These are phyloP conservation scores for Platanthera guangdongensis DNA, from an alignment of 106 monocot species.

Conservation along the genomic window DNA sequence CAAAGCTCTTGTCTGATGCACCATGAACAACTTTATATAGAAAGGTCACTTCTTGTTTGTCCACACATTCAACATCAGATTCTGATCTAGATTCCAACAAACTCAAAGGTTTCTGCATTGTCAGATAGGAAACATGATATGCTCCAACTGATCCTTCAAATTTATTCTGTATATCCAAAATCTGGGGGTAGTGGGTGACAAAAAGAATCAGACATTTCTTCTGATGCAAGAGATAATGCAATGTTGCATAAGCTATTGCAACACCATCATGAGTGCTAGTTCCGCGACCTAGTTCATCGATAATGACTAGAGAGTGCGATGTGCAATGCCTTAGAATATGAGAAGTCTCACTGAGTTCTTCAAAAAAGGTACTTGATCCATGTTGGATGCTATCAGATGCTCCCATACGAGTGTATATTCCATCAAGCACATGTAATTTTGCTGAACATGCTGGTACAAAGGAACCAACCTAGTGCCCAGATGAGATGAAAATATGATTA, in stretches of 20 bases:
- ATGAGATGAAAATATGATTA: constrained; percentile 28
- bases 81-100: constrained; percentile 18
- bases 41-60: constrained; percentile 60
- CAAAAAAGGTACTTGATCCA: constrained; percentile 88
- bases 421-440: constrained; percentile 72
- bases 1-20: constrained; percentile 90
- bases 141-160: constrained; percentile 64
- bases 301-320: constrained; percentile 75
- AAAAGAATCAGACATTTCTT: constrained; percentile 81
- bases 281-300: constrained; percentile 95
- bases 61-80: constrained; percentile 3
- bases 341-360: constrained; percentile 81
- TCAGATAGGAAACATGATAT: constrained; percentile 84
- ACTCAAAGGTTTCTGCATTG: constrained; percentile 28
- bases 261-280: constrained; percentile 98
- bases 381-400: constrained; percentile 83
- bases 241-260: constrained; percentile 83
- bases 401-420: constrained; percentile 88
- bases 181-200: constrained; percentile 91
- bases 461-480: constrained; percentile 76
- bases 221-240: constrained; percentile 64
- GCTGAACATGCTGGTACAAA: constrained; percentile 94
- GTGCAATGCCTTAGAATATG: constrained; percentile 63
- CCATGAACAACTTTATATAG: constrained; percentile 84
- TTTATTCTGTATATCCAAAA: constrained; percentile 60